Evolutionary conservation across 106 monocot genomes (phyloP), one percentile per base, ranked within the genome.

Genomic region (Alisma plantagoaquatica): DNA sequence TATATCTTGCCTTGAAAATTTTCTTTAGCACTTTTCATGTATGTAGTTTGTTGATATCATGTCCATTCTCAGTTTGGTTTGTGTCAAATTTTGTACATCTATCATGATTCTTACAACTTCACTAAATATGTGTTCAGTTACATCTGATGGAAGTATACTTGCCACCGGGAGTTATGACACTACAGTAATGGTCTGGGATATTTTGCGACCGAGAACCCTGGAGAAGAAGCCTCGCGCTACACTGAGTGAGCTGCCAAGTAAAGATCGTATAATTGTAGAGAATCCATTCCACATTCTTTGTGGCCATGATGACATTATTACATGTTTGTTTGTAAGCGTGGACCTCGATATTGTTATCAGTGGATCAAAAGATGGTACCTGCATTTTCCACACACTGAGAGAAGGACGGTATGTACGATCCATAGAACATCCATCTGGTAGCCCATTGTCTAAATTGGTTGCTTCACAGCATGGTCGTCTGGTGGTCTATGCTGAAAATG

Each of bases 111-210:
- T n/a, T n/a, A n/a, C n/a, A n/a, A n/a, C n/a, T n/a, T n/a, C n/a
- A n/a, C n/a, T n/a, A n/a, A n/a, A n/a, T n/a, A n/a, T n/a, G n/a
- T 51, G 20, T 80, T 44, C 73, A 98, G 96, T 90, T 42, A 73
- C 85, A 59, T 76, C 84, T 60, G 89, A 98, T 70, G 96, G 88
- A 61, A 71, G 83, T 62, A 68, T 85, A 19, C 49, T 98, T 56
- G 96, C 82, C 11, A 98, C 96, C 16, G 96, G 96, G 76, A 98
- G 96, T 64, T 82, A 76, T 57, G 96, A 98, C 68, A 98, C 96
- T 20, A 90, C 96, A 11, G 81, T 98, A 43, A 98, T 98, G 96
- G 53, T 98, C 33, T 98, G 96, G 96, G 74, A 82, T 61, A 64
- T 78, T 63, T 76, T 50, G 46, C 60, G 60, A 44, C 57, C 49